A percentile compares a stretch with the other conserved stretches of the same genome.
These are phyloP conservation scores for Lachancea fermentati DNA, from an alignment of 805 yeast genomes.

Conservation along the genomic window DNA sequence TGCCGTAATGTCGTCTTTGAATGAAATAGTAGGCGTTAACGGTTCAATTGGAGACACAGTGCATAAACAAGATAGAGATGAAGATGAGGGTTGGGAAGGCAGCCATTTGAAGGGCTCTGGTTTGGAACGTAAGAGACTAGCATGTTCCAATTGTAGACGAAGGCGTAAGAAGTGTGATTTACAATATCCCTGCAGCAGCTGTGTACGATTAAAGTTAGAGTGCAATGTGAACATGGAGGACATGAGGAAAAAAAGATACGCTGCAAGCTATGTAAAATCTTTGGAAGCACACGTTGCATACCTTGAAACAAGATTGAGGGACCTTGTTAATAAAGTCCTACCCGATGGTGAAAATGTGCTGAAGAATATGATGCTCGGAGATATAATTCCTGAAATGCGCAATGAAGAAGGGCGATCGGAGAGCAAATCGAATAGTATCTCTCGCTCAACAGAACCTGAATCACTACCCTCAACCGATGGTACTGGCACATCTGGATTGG, in stretches of 20 bases:
- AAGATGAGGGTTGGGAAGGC: background rate
- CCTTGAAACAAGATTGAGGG: conserved; percentile 25
- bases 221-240: conserved; percentile 46
- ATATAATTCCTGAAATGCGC: conserved; percentile 13
- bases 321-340: conserved; percentile 18
- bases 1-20: background rate
- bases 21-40: background rate
- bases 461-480: background rate
- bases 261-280: conserved; percentile 44
- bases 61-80: background rate
- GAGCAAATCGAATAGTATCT: background rate
- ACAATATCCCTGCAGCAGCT: conserved; percentile 44
- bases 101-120: background rate
- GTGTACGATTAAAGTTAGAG: conserved; percentile 38
- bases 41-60: background rate
- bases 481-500: background rate
- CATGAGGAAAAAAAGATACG: conserved; percentile 46
- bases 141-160: conserved; percentile 32
- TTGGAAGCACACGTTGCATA: conserved; percentile 33
- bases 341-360: conserved; percentile 18
- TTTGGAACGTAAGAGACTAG: conserved; percentile 21
- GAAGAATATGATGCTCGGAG: conserved; percentile 19
- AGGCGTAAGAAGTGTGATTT: conserved; percentile 44
- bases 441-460: background rate
- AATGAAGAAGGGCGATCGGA: background rate